Evolutionary conservation across 192 early-diverging fungal species (phyloP).

Genomic region (Piromyces finnis): DNA sequence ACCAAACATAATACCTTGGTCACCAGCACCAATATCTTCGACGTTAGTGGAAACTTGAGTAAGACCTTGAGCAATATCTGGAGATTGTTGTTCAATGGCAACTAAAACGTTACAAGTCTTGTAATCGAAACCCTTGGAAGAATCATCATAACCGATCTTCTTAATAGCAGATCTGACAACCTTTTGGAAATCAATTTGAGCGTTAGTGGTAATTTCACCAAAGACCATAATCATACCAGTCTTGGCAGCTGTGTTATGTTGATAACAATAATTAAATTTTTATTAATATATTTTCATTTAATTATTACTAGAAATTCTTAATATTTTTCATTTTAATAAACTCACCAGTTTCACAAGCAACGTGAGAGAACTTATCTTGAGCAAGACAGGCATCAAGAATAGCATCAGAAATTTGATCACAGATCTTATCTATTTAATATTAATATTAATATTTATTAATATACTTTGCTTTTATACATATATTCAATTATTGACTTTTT

Average conservation of each 20-base stretch:
- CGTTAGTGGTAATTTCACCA: conserved; percentile 99
- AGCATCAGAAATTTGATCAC: conserved; percentile 3
- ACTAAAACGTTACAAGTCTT: conserved; percentile 99
- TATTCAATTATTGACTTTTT: too few species aligned
- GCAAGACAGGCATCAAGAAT: conserved; percentile 32
- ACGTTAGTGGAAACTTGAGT: conserved; percentile 78
- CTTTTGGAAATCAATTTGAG: conserved; percentile 95
- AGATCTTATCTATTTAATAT: conserved; percentile 1
- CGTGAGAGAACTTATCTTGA: conserved; percentile 91
- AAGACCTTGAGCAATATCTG: conserved; percentile 95
- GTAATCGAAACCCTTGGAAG: conserved; percentile 97
- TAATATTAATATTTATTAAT: too few species aligned
- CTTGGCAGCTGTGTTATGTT: conserved; percentile 63
- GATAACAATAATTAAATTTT: neutral
- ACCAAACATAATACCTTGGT: conserved; percentile 72
- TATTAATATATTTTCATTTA: neutral
- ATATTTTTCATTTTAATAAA: neutral
- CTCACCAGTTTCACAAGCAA: conserved; percentile 84
- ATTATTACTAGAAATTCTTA: neutral
- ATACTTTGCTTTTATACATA: too few species aligned
- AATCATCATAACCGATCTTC: conserved; percentile 98
- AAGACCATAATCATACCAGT: conserved; percentile 99
- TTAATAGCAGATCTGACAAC: conserved; percentile 97
- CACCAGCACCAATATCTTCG: conserved; percentile 97
- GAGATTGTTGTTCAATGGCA: conserved; percentile 99